A percentile compares a stretch with the other conserved stretches of the same genome.
Evolutionary conservation across 495 filamentous ascomycete genomes (phyloP).

Genomic region (Letharia columbiana): DNA sequence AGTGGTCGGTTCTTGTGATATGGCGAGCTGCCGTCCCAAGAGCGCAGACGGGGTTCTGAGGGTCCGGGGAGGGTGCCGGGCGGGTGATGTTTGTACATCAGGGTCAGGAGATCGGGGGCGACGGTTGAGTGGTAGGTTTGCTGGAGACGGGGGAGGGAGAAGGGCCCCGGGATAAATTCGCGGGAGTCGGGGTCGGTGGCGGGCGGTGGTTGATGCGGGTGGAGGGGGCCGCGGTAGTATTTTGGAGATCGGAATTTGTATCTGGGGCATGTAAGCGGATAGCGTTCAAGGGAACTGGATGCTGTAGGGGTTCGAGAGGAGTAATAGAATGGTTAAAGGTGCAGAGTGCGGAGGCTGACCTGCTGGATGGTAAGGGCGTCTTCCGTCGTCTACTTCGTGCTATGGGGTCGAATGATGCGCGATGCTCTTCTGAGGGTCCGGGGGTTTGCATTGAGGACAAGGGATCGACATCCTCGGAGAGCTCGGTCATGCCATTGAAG

Average conservation of each 20-base stretch:
- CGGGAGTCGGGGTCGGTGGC: constrained; percentile 80
- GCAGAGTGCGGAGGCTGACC: constrained; percentile 38
- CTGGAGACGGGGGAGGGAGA: constrained; percentile 76
- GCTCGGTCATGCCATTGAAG: constrained; percentile 23
- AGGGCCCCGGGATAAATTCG: constrained; percentile 85
- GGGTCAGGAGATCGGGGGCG: constrained; percentile 80
- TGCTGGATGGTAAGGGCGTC: constrained; percentile 55
- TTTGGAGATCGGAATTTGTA: constrained; percentile 90
- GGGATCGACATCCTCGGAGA: constrained; percentile 33
- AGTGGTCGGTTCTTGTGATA: constrained; percentile 87
- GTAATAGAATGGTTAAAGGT: neutral
- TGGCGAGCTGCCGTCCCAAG: constrained; percentile 82
- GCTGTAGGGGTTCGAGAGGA: constrained; percentile 4
- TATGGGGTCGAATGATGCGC: constrained; percentile 50
- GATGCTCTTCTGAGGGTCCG: constrained; percentile 29
- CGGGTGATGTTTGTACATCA: constrained; percentile 72
- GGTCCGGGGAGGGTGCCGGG: constrained; percentile 61
- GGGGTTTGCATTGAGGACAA: constrained; percentile 35
- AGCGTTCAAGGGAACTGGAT: neutral
- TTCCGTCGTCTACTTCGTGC: constrained; percentile 42
- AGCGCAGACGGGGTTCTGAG: constrained; percentile 62
- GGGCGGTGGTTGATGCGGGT: constrained; percentile 79
- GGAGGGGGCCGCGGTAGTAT: constrained; percentile 86
- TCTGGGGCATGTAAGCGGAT: constrained; percentile 39
- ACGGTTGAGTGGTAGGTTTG: constrained; percentile 84